Base-by-base conservation (phyloP, 75 land plant species). In the Pinus tabuliformis region DNA sequence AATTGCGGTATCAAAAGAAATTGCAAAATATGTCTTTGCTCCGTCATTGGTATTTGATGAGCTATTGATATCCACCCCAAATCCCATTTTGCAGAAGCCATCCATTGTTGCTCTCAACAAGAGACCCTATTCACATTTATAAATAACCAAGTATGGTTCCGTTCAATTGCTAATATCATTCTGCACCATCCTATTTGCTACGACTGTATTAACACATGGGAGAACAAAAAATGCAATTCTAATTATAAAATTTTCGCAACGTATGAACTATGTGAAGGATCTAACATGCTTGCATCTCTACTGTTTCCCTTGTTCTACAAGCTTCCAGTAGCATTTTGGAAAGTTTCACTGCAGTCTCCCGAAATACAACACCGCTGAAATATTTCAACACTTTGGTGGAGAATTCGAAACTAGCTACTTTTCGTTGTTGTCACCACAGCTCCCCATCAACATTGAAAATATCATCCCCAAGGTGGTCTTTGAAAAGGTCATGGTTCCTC, bases 51-150 rank as follows among this genome's bases (percentile, higher is more conserved):
- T 37, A 36, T 87, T 81, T 18, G 63, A 73, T 76, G 86, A 73
- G 76, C 64, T 77, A 59, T 84, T 80, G 49, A 90, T 66, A 13
- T 92, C 89, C 58, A 86, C 72, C 17, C 95, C 92, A 78, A 92
- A 92, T 8, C 86, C 88, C 45, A 92, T 77, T 78, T 86, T 82
- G 76, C 84, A 90, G 15, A 88, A 86, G 3, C 91, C 85, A 74
- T 92, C 95, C 72, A 92, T 59, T 9, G 89, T 86, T 59, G 86
- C 77, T 65, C 83, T 89, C 89, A 88, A 74, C 26, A 86, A 82
- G 33, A 92, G 75, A 62, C 84, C 90, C 91, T 92, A 37, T 18
- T 66, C 52, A 20, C 45, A 66, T 30, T 39, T 45, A 66, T 42
- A 12, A 49, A 68, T 45, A 18, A 42, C 1, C 39, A 7, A 45